phyloP scores from a whole-genome alignment of 1,284 basidiomycete species.

The Trichosporon sp. region DNA sequence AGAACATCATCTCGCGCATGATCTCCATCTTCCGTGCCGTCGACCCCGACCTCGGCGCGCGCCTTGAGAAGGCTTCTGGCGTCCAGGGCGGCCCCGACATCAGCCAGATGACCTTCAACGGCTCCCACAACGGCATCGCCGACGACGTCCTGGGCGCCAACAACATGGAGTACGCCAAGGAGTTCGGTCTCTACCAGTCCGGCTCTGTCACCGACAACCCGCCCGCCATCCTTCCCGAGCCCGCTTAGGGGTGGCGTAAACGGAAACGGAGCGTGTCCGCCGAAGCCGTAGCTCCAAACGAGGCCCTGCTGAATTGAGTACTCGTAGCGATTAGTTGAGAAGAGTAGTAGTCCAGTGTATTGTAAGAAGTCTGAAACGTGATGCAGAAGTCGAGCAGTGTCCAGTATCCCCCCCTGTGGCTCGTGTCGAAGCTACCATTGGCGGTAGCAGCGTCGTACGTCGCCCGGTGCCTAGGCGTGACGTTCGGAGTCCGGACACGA shows the following conservation, averaged over 20 bases:
- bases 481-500: not conserved
- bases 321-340: not conserved
- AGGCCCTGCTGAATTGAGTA: not conserved
- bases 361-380: slow-evolving; percentile 11
- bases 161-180: slow-evolving; percentile 7
- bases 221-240: not conserved
- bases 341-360: not conserved
- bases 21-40: slow-evolving; percentile 80
- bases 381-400: not conserved
- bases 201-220: slow-evolving; percentile 15
- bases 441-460: not conserved
- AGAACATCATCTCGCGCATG: slow-evolving; percentile 68
- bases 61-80: slow-evolving; percentile 73
- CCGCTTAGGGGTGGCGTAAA: not conserved
- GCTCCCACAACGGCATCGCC: slow-evolving; percentile 41
- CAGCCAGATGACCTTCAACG: slow-evolving; percentile 66
- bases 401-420: not conserved
- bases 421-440: not conserved
- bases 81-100: slow-evolving; percentile 58
- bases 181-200: slow-evolving; percentile 16
- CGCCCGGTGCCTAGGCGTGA: not conserved
- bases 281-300: not conserved
- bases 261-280: not conserved
- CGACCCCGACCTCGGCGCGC: slow-evolving; percentile 69
- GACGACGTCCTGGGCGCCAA: slow-evolving; percentile 2